Evolutionary conservation across 169 alveolate species (phyloP).

Genomic region (Besnoitia besnoiti): DNA sequence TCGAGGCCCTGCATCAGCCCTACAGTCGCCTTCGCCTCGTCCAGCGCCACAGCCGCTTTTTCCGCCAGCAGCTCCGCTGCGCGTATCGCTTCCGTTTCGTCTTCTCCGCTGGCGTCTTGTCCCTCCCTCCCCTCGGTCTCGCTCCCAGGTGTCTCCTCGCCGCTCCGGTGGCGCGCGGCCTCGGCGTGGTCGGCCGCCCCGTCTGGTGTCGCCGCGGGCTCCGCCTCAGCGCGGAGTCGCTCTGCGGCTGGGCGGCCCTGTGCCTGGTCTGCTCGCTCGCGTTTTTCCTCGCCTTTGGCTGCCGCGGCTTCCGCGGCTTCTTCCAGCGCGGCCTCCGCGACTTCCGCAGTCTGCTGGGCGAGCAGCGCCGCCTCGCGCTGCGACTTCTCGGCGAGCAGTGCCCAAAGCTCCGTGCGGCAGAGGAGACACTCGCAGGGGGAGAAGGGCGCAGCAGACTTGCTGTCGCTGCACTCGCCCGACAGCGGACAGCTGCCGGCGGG

Average conservation of each 20-base stretch:
- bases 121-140: no score
- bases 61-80: not conserved
- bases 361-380: not conserved
- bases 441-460: no score
- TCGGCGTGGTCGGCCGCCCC: not conserved
- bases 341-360: not conserved
- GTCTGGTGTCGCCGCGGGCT: not conserved
- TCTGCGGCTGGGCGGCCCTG: not conserved
- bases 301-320: not conserved
- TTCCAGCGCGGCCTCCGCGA: slow-evolving; percentile 16
- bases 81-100: not conserved
- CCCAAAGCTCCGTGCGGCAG: slow-evolving; percentile 15
- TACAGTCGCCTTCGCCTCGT: not conserved
- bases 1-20: not conserved
- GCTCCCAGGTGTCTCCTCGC: no score
- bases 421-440: slow-evolving; percentile 1
- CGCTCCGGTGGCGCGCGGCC: no score
- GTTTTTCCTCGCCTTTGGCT: not conserved
- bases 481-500: no score
- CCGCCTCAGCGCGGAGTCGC: not conserved
- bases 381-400: not conserved
- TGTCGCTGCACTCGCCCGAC: no score
- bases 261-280: not conserved
- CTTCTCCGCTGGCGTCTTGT: not conserved
- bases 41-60: not conserved